These are phyloP conservation scores for Tolypocladium paradoxum DNA, from an alignment of 2,329 filamentous ascomycete species.

Conservation along the genomic window DNA sequence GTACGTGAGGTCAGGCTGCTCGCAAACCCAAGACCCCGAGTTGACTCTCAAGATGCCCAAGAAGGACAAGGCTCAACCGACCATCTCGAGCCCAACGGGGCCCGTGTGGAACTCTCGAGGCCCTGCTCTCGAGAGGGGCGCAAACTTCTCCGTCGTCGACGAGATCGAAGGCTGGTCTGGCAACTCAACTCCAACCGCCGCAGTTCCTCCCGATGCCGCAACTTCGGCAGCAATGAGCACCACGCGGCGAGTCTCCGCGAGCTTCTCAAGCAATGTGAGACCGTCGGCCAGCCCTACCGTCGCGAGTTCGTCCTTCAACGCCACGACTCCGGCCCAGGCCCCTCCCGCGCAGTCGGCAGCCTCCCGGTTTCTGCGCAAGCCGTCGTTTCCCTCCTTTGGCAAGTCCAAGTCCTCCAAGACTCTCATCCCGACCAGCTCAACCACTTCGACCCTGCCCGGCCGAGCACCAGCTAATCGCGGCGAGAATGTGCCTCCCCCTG, in stretches of 20 bases:
- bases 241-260: conserved; percentile 18
- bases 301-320: conserved; percentile 16
- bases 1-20: neutral
- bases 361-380: conserved; percentile 8
- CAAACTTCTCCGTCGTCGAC: conserved; percentile 22
- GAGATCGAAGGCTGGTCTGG: conserved; percentile 23
- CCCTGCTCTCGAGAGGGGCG: conserved; percentile 22
- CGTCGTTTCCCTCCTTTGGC: conserved; percentile 3
- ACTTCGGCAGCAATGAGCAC: conserved; percentile 5
- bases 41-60: neutral
- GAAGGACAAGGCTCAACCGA: conserved; percentile 11
- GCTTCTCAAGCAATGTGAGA: conserved; percentile 14
- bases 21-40: neutral
- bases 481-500: conserved; percentile 15
- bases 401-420: conserved; percentile 3
- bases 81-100: conserved; percentile 25
- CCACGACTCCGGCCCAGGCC: conserved; percentile 4
- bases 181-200: conserved; percentile 4
- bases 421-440: conserved; percentile 5
- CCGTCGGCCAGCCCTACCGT: conserved; percentile 18
- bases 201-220: neutral
- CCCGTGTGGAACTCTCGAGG: conserved; percentile 26
- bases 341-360: neutral
- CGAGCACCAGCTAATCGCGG: conserved; percentile 8
- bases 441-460: conserved; percentile 5